Conservation (phyloP, 2,329 filamentous ascomycete species). For the Neonectria sp. region DNA sequence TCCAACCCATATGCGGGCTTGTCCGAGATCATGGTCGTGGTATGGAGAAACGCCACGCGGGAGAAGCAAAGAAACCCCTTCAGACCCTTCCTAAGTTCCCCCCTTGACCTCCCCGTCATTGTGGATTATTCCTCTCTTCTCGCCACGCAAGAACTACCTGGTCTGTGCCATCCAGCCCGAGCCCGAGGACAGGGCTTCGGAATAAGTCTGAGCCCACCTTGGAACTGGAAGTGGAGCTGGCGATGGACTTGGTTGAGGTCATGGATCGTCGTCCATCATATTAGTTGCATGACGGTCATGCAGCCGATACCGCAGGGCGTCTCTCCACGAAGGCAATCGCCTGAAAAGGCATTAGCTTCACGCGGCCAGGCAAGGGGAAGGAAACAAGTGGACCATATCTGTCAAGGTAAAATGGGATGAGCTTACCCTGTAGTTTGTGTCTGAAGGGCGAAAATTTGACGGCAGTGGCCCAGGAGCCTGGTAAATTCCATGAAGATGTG, state of each 20-base stretch:
- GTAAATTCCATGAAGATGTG: too few relatives aligned
- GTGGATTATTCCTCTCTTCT: neutral
- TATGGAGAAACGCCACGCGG: neutral
- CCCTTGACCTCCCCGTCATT: neutral
- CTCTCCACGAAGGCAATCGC: neutral
- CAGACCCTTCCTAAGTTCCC: too few relatives aligned
- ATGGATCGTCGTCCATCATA: neutral
- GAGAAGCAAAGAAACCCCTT: neutral
- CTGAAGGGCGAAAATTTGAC: neutral
- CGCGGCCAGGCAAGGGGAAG: neutral
- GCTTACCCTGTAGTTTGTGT: neutral
- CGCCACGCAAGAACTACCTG: neutral
- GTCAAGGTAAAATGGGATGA: neutral
- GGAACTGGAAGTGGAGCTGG: neutral
- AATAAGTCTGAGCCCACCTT: neutral
- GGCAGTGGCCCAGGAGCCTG: neutral
- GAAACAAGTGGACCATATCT: neutral
- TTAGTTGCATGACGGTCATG: neutral
- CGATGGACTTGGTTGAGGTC: neutral
- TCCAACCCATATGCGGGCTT: neutral
- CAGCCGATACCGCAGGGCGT: neutral
- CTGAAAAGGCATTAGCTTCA: neutral
- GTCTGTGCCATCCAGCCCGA: neutral
- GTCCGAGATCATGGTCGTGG: neutral
- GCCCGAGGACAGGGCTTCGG: slow-evolving; percentile 1